Base-by-base conservation (phyloP, 768 basidiomycete species). In the Amanita phalloides region DNA sequence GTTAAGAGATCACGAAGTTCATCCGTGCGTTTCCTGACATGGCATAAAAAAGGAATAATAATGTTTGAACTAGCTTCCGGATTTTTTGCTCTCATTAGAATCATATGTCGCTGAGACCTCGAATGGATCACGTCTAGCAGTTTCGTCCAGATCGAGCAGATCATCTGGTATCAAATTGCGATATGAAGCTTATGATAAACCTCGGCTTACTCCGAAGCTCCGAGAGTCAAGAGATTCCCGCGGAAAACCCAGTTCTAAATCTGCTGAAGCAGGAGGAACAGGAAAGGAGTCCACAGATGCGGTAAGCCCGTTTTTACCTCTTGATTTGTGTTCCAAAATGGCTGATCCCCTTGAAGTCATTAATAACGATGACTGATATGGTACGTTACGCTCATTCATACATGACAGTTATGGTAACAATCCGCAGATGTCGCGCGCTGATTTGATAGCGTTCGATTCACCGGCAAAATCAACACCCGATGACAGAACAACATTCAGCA, bases 401-500 rank as follows among this genome's bases (percentile, higher is more conserved):
- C 25, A 20, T 49, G 50, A 55, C 35, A 32, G 28, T 4, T 20
- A 17, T 8, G 30, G 13, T 57, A 51, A 54, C 30, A 14, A 33
- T 33, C 57, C 26, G 39, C 50, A 68, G 72, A 59, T 50, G 14
- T 56, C 65, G 43, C 69, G 69, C 49, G 55, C 64, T 53, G 84
- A 90, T 66, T 75, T 90, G 44, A 89, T 90, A 55, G 70, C 79
- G 7, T 75, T 91, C 36, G 86, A 90, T 62, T 79, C 83, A 1
- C 84, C 86, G 21, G 28, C 37, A 10, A 33, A 36, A 54, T 44
- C 44, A 49, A 43, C 38, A 21, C 28, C 53, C 35, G 45, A 43
- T 47, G 33, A n/a, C 49, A 35, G 58, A 57, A 32, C 55, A 58
- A n/a, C 72, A 77, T 50, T 90, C 58, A 72, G 76, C 57, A 62